Evolutionary conservation across 2,329 filamentous ascomycete species (phyloP), one percentile per base, ranked within the genome.

Genomic region (Diaporthe eres): DNA sequence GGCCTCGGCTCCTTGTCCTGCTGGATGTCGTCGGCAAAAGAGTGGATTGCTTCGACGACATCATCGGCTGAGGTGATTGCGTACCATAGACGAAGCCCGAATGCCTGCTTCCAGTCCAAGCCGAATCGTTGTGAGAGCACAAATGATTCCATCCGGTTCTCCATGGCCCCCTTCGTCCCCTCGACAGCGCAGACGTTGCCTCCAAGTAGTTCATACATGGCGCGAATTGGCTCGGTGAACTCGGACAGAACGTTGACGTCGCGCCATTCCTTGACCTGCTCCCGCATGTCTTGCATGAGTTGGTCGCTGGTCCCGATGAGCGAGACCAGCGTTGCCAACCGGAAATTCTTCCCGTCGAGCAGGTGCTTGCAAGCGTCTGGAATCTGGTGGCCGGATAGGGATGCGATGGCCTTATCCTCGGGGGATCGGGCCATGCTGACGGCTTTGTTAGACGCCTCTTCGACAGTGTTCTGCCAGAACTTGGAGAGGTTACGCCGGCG

Each of bases 71-170:
- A 87, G 3, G 90, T 88, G 55, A 92, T 94, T 60, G 92, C 93
- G 83, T 98, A 99, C 94, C 95, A 98, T 2, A 99, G 88, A 58
- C 96, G 92, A 68, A 99, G 88, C 15, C 95, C 96, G 83, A 99
- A 98, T 0, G 96, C 93, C 81, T 98, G 96, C 83, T 95, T 93
- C 97, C 97, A 99, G 82, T 97, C 94, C 49, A 99, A 88, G 6
- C 92, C 92, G 82, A 98, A 99, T 63, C 93, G 92, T 80, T 94
- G 90, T 1, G 95, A 94, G 78, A 99, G 94, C 72, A 92, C 89
- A 81, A 99, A 98, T 0, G 93, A 93, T 19, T 92, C 90, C 53
- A 93, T 90, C 60, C 94, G 92, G 84, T 98, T 95, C 83, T 98
- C 97, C 12, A 93, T 86, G 1, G 94, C 91, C 3, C 88, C 89